Percentiles rank a stretch among this genome's conserved stretches.
phyloP scores from a whole-genome alignment of 116 monocot genomes.

The Zostera marina region DNA sequence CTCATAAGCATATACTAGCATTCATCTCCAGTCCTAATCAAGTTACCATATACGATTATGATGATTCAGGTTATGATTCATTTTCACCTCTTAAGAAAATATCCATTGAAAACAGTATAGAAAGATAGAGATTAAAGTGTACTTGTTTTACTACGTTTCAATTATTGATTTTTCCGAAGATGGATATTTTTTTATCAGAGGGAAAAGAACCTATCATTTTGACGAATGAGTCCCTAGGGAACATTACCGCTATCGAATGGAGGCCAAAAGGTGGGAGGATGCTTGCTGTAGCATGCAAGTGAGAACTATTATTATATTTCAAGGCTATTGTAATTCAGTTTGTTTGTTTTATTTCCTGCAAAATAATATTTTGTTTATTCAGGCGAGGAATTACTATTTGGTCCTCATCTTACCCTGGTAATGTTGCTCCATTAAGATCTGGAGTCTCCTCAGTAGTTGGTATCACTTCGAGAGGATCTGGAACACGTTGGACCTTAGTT shows the following conservation, averaged over 20 bases:
- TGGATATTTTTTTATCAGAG: conserved; percentile 20
- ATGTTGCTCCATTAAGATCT: conserved; percentile 51
- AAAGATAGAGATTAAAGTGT: background rate
- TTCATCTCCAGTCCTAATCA: conserved; percentile 88
- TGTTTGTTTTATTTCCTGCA: conserved; percentile 2
- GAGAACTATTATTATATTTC: conserved; percentile 9
- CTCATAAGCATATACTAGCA: conserved; percentile 69
- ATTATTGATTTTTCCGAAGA: background rate
- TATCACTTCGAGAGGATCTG: conserved; percentile 53
- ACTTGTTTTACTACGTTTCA: background rate
- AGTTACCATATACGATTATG: conserved; percentile 65
- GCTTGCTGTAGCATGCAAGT: conserved; percentile 79
- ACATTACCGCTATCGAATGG: conserved; percentile 66
- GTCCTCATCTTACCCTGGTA: conserved; percentile 87
- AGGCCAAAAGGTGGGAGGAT: conserved; percentile 89
- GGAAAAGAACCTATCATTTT: conserved; percentile 59
- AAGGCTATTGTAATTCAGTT: background rate
- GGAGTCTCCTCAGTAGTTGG: conserved; percentile 32
- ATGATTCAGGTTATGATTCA: conserved; percentile 56
- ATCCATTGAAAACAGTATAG: background rate
- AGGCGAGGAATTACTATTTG: conserved; percentile 92
- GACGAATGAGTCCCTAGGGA: conserved; percentile 62
- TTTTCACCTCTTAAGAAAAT: background rate
- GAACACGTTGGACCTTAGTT: conserved; percentile 59
- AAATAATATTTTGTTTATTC: conserved; percentile 3